Percentiles rank a stretch among this genome's conserved stretches.
Evolutionary conservation across 441 rosid species (phyloP).

Genomic region (Dalechampia spathulata): DNA sequence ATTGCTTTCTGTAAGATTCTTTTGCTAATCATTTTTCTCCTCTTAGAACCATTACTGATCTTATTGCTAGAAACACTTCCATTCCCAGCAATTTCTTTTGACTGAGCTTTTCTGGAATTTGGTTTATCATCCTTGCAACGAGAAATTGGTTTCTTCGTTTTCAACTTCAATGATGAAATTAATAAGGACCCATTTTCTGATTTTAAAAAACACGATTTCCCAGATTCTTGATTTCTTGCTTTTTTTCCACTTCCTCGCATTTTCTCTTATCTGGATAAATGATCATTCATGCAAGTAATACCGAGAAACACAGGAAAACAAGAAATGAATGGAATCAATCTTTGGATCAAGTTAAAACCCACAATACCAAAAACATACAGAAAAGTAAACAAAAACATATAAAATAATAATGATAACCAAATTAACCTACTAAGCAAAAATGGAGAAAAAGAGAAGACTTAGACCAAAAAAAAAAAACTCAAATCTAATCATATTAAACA

Average conservation of each 20-base stretch:
- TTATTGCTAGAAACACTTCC: conserved; percentile 24
- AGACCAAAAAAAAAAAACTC: neutral
- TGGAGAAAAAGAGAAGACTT: no score
- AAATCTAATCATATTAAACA: neutral
- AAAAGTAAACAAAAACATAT: no score
- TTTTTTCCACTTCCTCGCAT: conserved; percentile 32
- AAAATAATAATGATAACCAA: no score
- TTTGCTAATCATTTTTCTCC: conserved; percentile 18
- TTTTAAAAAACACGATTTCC: conserved; percentile 32
- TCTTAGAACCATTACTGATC: conserved; percentile 17
- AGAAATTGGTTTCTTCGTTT: conserved; percentile 28
- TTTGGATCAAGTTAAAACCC: conserved; percentile 2
- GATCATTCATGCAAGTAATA: neutral
- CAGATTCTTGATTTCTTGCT: conserved; percentile 25
- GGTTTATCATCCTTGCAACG: conserved; percentile 30
- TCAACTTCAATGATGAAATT: conserved; percentile 44
- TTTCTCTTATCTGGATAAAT: no score
- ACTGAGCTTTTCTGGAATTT: conserved; percentile 27
- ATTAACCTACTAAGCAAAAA: no score
- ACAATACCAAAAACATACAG: no score
- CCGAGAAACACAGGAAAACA: neutral
- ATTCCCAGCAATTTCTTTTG: conserved; percentile 24
- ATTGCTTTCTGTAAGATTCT: conserved; percentile 19
- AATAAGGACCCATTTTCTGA: conserved; percentile 45
- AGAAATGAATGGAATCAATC: conserved; percentile 3